These are phyloP conservation scores for Tetrahymena borealis DNA, from an alignment of 73 alveolate genomes.

Conservation along the genomic window DNA sequence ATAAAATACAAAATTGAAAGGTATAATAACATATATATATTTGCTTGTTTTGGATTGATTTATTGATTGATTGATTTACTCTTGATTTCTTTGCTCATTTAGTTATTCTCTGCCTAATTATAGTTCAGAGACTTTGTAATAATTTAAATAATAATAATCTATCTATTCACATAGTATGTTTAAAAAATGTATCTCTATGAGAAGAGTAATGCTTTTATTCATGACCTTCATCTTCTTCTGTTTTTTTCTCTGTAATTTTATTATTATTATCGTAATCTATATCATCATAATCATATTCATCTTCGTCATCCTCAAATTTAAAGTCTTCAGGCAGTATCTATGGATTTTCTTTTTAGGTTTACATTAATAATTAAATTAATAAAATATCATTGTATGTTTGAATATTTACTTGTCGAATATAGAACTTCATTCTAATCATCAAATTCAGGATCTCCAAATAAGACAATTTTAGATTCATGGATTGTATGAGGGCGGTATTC, in stretches of 20 bases:
- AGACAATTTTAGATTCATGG: constrained; percentile 18
- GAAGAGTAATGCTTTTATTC: not conserved
- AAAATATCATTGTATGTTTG: too few relatives aligned
- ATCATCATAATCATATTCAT: not conserved
- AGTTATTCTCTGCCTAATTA: too few relatives aligned
- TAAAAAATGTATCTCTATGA: not conserved
- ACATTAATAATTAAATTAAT: too few relatives aligned
- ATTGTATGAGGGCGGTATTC: constrained; percentile 8
- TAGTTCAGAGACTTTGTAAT: too few relatives aligned
- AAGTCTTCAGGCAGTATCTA: not conserved
- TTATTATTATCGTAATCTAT: not conserved
- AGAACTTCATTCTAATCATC: constrained; percentile 17
- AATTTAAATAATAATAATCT: too few relatives aligned
- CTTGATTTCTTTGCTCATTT: too few relatives aligned
- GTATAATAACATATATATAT: too few relatives aligned
- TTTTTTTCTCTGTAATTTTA: not conserved
- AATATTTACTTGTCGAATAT: not conserved
- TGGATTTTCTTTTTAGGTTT: not conserved
- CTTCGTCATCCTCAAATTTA: not conserved
- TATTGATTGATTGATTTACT: too few relatives aligned
- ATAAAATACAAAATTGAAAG: too few relatives aligned
- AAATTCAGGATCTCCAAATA: constrained; percentile 29
- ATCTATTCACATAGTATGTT: not conserved
- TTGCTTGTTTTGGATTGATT: too few relatives aligned
- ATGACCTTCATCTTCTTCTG: not conserved